Evolutionary conservation across 2,329 filamentous ascomycete genomes (phyloP).

Genomic region (Uncinocarpus reesii): DNA sequence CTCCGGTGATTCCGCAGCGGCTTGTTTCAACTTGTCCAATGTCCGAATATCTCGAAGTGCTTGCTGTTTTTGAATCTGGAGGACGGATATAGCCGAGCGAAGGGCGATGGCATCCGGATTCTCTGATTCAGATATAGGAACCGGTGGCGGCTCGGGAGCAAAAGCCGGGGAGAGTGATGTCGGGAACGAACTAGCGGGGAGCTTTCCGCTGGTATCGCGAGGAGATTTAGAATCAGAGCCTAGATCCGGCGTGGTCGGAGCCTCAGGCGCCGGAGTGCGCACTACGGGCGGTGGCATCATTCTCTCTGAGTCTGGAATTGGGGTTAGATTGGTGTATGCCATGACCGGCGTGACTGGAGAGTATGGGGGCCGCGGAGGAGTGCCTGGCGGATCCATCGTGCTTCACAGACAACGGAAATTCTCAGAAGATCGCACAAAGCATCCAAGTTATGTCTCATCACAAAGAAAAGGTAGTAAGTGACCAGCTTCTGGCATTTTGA

Average conservation of each 20-base stretch:
- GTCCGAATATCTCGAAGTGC: conserved; percentile 64
- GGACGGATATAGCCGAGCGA: conserved; percentile 69
- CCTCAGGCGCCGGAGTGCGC: neutral
- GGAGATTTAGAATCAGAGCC: neutral
- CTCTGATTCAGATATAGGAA: conserved; percentile 39
- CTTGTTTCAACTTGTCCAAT: conserved; percentile 58
- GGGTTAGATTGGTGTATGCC: conserved; percentile 21
- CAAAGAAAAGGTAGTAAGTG: neutral
- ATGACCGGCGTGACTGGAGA: conserved; percentile 40
- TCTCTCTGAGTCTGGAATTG: conserved; percentile 9
- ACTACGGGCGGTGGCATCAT: conserved; percentile 1
- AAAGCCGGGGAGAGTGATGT: conserved; percentile 17
- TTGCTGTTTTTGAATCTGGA: conserved; percentile 75
- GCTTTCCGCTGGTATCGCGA: neutral
- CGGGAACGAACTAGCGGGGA: neutral
- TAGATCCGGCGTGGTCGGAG: neutral
- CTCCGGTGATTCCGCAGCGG: conserved; percentile 59
- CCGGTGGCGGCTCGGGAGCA: conserved; percentile 30
- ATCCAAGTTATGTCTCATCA: neutral
- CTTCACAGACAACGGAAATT: too few species aligned
- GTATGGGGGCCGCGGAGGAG: conserved; percentile 38
- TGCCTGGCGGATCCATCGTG: conserved; percentile 24
- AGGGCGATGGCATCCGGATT: conserved; percentile 85
- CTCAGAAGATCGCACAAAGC: neutral
- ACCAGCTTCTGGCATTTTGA: neutral